Evolutionary conservation across 495 filamentous ascomycete genomes (phyloP).

Genomic region (Chaetomium tenue): DNA sequence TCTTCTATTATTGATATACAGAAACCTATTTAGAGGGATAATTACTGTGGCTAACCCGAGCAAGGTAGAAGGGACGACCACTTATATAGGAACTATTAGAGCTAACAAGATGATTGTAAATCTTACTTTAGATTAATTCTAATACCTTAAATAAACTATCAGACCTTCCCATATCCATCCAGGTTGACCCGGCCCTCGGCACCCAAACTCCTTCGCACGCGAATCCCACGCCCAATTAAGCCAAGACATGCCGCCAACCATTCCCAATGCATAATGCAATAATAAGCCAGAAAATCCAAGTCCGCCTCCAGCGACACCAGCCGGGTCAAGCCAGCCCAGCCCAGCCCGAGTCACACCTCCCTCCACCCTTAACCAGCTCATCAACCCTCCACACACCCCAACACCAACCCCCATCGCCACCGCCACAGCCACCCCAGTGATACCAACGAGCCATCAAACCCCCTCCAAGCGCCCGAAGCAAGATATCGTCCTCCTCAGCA

Average conservation of each 20-base stretch:
- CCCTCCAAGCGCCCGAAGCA: too few species aligned
- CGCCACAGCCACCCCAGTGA: not conserved
- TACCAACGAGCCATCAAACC: not conserved
- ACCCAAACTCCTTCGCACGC: slow-evolving; percentile 5
- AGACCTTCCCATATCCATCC: not conserved
- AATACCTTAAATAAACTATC: too few species aligned
- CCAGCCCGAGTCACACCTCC: not conserved
- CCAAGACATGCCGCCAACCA: not conserved
- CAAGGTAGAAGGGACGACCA: too few species aligned
- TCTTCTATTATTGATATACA: too few species aligned
- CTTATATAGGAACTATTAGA: too few species aligned
- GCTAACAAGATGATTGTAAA: too few species aligned
- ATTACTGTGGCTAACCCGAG: too few species aligned
- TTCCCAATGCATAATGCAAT: not conserved
- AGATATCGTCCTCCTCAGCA: too few species aligned
- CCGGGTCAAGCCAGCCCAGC: not conserved
- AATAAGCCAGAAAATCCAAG: not conserved
- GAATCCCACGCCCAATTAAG: not conserved
- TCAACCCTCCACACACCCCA: not conserved
- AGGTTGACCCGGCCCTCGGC: not conserved
- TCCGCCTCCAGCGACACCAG: not conserved
- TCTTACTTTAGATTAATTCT: too few species aligned
- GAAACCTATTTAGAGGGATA: too few species aligned
- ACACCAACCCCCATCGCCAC: not conserved
- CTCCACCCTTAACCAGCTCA: not conserved